phyloP scores from a whole-genome alignment of 2,329 filamentous ascomycete species.

The Pseudodiploospora longispora region DNA sequence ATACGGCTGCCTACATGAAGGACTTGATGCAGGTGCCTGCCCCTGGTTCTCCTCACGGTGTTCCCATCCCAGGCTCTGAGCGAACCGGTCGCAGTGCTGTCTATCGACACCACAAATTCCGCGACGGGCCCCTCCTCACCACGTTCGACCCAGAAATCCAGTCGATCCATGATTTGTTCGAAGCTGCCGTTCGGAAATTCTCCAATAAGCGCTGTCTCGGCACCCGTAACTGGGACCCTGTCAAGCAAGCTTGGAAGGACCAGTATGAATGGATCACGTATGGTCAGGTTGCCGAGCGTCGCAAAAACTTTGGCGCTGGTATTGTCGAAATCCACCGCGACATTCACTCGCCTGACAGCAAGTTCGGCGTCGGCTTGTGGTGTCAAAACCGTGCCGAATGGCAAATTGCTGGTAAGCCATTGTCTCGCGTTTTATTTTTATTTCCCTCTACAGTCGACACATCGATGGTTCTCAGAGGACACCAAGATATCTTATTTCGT shows the following conservation, averaged over 20 bases:
- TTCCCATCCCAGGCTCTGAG: constrained; percentile 68
- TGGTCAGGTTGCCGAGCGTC: constrained; percentile 65
- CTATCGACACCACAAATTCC: constrained; percentile 77
- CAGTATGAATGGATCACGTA: constrained; percentile 82
- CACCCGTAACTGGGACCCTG: constrained; percentile 67
- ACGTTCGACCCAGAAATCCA: constrained; percentile 62
- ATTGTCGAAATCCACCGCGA: constrained; percentile 73
- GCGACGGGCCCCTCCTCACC: constrained; percentile 61
- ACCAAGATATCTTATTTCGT: no score
- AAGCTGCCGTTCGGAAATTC: constrained; percentile 52
- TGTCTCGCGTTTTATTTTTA: background rate
- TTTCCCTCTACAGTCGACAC: background rate
- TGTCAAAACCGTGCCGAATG: constrained; percentile 80
- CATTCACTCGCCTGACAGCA: constrained; percentile 51
- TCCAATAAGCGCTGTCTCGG: constrained; percentile 71
- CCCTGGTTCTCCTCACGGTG: constrained; percentile 67
- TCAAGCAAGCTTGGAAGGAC: constrained; percentile 62
- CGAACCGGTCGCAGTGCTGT: constrained; percentile 62
- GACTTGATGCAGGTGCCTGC: constrained; percentile 58
- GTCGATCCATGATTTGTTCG: constrained; percentile 77
- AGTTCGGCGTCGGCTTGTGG: constrained; percentile 76
- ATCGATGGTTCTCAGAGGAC: background rate
- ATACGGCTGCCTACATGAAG: constrained; percentile 33
- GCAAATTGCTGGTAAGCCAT: constrained; percentile 64
- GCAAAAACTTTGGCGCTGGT: constrained; percentile 78